Base-by-base conservation (phyloP, 2,329 filamentous ascomycete species). In the Davidsoniella virescens region DNA sequence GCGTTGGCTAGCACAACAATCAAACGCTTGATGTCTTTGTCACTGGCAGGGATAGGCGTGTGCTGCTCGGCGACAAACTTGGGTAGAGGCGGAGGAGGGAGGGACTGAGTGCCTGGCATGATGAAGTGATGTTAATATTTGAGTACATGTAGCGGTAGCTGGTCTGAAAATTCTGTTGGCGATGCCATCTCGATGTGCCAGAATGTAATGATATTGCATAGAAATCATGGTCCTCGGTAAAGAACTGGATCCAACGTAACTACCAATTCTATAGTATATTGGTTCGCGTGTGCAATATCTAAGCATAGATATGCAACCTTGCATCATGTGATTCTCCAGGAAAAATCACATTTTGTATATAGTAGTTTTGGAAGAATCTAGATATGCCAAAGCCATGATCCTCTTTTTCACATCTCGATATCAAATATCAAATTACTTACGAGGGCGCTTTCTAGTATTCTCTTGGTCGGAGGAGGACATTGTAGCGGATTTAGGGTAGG, bases 1-100 rank as follows among this genome's bases (percentile, higher is more conserved):
- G 92, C 92, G 73, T 96, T 94, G 57, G 88, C 94, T 46, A 98
- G 76, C 39, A 98, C 88, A 50, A 98, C 92, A 57, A 98, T 94
- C 57, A 98, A 72, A 52, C 92, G 77, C 66, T 90, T 82, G 12
- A 85, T 84, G 65, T 94, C 84, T 67, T 94, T 95, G 67, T 98
- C 92, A 59, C 76, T 82, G 14, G 80, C 70, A 9, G 87, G 70
- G 56, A 98, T 94, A 23, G 90, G 82, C 10, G 79, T 74, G 62
- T 92, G 83, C 64, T 96, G 90, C 66, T 96, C 90, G 40, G 92
- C 90, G 44, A 94, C 87, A 47, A 98, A 78, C 63, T 90, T 84
- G 6, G 92, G 92, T 17, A 98, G 78, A 56, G 83, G 77, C 17
- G 92, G 92, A 50, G 90, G 88, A 53, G 92, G 92, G 54, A 94